phyloP scores from a whole-genome alignment of 768 basidiomycete genomes.

The Calocera cornea region DNA sequence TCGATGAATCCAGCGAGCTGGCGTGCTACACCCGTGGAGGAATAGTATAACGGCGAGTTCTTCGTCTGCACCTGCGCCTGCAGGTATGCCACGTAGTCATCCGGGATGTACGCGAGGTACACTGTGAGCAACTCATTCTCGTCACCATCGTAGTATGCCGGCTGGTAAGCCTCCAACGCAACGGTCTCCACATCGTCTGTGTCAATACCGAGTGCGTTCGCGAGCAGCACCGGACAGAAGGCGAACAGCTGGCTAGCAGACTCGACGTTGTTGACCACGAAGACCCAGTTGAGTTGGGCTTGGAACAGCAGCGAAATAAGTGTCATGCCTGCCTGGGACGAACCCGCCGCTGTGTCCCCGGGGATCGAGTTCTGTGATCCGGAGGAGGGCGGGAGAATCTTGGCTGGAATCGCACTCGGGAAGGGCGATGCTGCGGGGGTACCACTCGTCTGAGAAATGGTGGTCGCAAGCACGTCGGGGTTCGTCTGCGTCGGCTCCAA shows the following conservation, averaged over 20 bases:
- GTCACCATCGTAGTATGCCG: conserved; percentile 44
- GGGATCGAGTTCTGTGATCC: neutral
- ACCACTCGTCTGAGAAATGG: neutral
- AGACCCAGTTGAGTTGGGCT: conserved; percentile 46
- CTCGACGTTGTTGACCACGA: conserved; percentile 43
- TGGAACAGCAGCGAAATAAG: conserved; percentile 57
- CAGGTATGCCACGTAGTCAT: conserved; percentile 30
- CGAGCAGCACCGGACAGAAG: conserved; percentile 43
- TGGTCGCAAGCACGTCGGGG: conserved; percentile 19
- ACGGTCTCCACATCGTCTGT: conserved; percentile 31
- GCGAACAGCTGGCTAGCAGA: conserved; percentile 68
- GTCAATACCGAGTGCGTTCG: conserved; percentile 33
- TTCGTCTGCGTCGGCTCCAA: conserved; percentile 18
- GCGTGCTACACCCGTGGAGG: conserved; percentile 33
- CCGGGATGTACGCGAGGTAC: conserved; percentile 59
- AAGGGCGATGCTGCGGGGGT: conserved; percentile 10
- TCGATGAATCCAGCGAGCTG: conserved; percentile 57
- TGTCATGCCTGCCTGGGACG: conserved; percentile 18
- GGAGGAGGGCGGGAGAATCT: conserved; percentile 17
- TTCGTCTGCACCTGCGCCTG: conserved; percentile 41
- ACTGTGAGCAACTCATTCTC: conserved; percentile 44
- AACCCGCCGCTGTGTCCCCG: conserved; percentile 7
- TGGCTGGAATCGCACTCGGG: conserved; percentile 18
- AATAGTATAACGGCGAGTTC: conserved; percentile 53
- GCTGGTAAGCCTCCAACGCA: conserved; percentile 58